Evolutionary conservation across 768 basidiomycete genomes (phyloP), one percentile per base, ranked within the genome.

Genomic region (Russula compacta): DNA sequence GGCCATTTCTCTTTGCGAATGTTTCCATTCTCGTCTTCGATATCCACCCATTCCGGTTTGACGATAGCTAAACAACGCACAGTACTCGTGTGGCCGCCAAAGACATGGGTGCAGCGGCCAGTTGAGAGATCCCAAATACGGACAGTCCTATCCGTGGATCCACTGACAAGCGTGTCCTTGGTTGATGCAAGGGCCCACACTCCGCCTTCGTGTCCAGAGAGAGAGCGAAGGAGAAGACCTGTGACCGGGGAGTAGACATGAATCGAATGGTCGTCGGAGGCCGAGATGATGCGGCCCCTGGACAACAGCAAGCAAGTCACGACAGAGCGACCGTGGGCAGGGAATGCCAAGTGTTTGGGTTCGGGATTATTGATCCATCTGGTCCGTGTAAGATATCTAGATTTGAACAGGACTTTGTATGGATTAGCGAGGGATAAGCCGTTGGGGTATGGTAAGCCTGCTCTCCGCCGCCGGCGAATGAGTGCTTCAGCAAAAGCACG

Each of bases 291-390:
- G 63, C 95, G 92, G 35, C 90, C 89, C 62, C 85, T 84, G 53
- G 95, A 97, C 76, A 99, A 92, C 67, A 98, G 83, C 49, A 98
- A 83, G 72, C 94, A 97, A 44, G 95, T 99, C 71, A 99, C 93
- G 63, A 98, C 95, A 24, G 87, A 85, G 48, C 83, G 83, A 0
- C 92, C 92, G 67, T 94, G 90, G 11, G 94, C 94, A 1, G 87
- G 80, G 76, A 98, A 95, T 4, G 86, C 85, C 53, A 86, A 77
- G 59, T 89, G 87, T 65, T 83, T 87, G 14, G 86, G 90, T 60
- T 83, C 79, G 29, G 81, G 76, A 69, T 85, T 84, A 53, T 79
- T 79, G 15, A 89, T 81, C 92, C 94, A 95, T 44, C 86, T 85
- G 24, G 83, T 84, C 10, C 85, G 82, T 15, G 89, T 87, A 43